These are phyloP conservation scores for Batkoa obscura DNA, from an alignment of 371 early-diverging fungal genomes.

Conservation along the genomic window DNA sequence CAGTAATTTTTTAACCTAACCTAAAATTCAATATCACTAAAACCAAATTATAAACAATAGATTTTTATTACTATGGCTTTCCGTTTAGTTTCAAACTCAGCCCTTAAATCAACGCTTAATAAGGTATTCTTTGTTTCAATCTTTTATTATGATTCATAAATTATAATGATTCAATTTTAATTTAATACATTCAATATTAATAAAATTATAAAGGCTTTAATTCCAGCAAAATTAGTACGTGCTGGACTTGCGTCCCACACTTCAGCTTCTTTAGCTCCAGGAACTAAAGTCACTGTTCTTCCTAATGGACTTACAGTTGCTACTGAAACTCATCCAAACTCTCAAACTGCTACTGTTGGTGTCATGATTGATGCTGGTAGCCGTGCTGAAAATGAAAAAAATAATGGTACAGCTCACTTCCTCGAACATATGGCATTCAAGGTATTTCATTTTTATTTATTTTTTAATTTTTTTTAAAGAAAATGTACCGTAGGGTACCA, in stretches of 20 bases:
- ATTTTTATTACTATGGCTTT: no score
- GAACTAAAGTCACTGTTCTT: constrained; percentile 39
- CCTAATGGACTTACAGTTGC: constrained; percentile 91
- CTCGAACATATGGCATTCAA: constrained; percentile 98
- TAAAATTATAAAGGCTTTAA: no score
- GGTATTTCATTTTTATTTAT: constrained; percentile 22
- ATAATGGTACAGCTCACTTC: constrained; percentile 95
- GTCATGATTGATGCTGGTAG: constrained; percentile 96
- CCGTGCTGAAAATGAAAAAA: constrained; percentile 69
- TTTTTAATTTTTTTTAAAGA: background rate
- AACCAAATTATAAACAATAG: no score
- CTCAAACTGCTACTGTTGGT: constrained; percentile 93
- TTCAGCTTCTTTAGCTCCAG: background rate
- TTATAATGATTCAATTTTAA: background rate
- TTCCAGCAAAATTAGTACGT: background rate
- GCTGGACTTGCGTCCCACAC: background rate
- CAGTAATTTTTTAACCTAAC: no score
- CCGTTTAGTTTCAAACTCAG: background rate
- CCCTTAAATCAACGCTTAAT: background rate
- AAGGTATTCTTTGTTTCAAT: background rate
- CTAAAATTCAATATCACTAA: no score
- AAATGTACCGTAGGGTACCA: constrained; percentile 90
- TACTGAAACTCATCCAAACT: constrained; percentile 80
- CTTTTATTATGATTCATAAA: background rate
- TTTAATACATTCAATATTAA: background rate